These are phyloP conservation scores for Melianthus villosus DNA, from an alignment of 441 rosid species.

Conservation along the genomic window DNA sequence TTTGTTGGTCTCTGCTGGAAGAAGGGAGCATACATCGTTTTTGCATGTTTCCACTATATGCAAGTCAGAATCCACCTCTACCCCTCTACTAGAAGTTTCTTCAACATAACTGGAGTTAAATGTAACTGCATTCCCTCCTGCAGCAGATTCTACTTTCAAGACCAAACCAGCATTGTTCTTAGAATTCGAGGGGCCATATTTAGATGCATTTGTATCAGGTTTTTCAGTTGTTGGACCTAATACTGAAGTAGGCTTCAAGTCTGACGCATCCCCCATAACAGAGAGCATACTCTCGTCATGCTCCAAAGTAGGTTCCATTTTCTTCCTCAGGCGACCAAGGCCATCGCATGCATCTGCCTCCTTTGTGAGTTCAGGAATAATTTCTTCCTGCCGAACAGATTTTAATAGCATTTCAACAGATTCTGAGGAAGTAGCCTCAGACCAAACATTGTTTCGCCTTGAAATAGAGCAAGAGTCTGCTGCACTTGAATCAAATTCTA, in stretches of 20 bases:
- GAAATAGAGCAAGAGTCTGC: conserved; percentile 69
- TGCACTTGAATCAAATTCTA: conserved; percentile 68
- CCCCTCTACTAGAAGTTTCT: conserved; percentile 17
- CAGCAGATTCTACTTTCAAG: conserved; percentile 14
- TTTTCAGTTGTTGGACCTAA: conserved; percentile 22
- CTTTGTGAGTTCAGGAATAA: conserved; percentile 26
- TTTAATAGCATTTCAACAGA: conserved; percentile 98
- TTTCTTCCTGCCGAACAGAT: conserved; percentile 90
- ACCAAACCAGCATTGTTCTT: conserved; percentile 12
- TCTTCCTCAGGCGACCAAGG: conserved; percentile 48
- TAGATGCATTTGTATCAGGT: conserved; percentile 16
- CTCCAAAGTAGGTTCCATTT: conserved; percentile 56
- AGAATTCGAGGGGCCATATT: conserved; percentile 11
- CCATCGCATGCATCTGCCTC: conserved; percentile 60
- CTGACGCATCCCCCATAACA: conserved; percentile 18
- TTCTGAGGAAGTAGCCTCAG: conserved; percentile 94
- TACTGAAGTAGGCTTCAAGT: conserved; percentile 21
- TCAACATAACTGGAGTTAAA: conserved; percentile 12
- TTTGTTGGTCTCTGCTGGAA: conserved; percentile 11
- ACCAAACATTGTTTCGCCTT: conserved; percentile 90
- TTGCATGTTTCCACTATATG: conserved; percentile 19
- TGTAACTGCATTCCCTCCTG: conserved; percentile 15
- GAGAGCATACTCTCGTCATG: conserved; percentile 19
- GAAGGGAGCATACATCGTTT: conserved; percentile 8
- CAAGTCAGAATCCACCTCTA: conserved; percentile 20